phyloP scores from a whole-genome alignment of 495 filamentous ascomycete genomes.

The Apodospora peruviana region DNA sequence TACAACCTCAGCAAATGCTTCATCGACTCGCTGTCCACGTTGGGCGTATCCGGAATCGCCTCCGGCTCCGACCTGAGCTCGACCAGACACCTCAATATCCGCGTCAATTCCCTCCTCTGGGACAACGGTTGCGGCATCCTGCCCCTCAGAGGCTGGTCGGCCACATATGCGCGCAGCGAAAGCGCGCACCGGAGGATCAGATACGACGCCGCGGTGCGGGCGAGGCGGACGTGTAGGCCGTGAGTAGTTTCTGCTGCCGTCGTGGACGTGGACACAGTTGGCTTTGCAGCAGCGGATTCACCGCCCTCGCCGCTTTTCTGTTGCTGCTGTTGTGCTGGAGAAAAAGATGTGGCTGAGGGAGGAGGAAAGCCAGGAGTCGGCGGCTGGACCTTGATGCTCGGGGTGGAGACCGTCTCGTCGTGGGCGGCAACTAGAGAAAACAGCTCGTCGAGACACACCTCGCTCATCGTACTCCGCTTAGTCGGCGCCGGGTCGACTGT shows the following conservation, averaged over 20 bases:
- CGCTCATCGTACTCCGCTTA: conserved; percentile 64
- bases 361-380: conserved; percentile 15
- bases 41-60: conserved; percentile 60
- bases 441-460: conserved; percentile 75
- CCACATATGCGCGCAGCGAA: conserved; percentile 73
- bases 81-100: conserved; percentile 60
- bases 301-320: not conserved
- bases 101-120: conserved; percentile 71
- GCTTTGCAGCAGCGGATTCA: conserved; percentile 1
- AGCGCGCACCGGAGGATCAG: conserved; percentile 77
- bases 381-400: conserved; percentile 21
- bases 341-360: too few species aligned
- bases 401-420: conserved; percentile 25
- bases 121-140: conserved; percentile 85
- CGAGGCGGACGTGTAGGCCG: conserved; percentile 51
- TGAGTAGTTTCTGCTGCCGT: conserved; percentile 20
- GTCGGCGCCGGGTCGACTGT: conserved; percentile 63
- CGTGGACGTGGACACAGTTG: not conserved
- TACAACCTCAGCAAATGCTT: conserved; percentile 81
- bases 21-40: conserved; percentile 44
- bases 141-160: conserved; percentile 87
- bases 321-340: too few species aligned
- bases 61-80: conserved; percentile 63
- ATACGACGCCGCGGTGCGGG: conserved; percentile 73
- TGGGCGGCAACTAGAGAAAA: conserved; percentile 61